Conservation (phyloP, 2,329 filamentous ascomycete species). For the Arachnopeziza araneosa region DNA sequence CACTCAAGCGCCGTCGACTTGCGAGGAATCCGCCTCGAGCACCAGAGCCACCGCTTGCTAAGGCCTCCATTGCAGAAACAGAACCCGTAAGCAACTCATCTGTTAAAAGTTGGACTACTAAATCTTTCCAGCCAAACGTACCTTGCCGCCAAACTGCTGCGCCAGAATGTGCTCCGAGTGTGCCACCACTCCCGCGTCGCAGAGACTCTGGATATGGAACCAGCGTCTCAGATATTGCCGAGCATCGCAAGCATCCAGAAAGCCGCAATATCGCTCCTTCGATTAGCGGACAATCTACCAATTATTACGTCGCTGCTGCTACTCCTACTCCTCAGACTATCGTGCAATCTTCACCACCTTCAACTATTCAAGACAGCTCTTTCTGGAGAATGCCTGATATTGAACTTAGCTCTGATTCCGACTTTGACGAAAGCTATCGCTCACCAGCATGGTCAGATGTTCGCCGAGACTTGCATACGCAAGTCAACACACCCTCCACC, state of each 20-base stretch:
- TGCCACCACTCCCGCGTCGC: neutral
- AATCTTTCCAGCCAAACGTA: neutral
- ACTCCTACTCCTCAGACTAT: neutral
- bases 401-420: neutral
- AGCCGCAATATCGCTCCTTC: too few species aligned
- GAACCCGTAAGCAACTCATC: neutral
- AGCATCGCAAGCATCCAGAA: neutral
- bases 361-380: neutral
- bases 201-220: constrained; percentile 5
- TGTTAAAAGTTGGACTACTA: neutral
- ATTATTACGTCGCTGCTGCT: too few species aligned
- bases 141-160: neutral
- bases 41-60: neutral
- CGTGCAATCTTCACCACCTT: neutral
- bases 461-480: too few species aligned
- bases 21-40: neutral
- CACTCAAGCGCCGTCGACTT: neutral
- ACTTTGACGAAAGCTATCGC: neutral
- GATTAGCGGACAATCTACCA: too few species aligned
- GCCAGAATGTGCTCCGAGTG: neutral
- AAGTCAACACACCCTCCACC: too few species aligned
- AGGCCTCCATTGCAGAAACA: neutral
- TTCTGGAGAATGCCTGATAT: neutral
- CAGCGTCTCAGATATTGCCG: neutral
- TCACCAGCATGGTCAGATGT: neutral